Conservation (phyloP, 192 early-diverging fungal genomes). For the Cladochytrium replicatum region DNA sequence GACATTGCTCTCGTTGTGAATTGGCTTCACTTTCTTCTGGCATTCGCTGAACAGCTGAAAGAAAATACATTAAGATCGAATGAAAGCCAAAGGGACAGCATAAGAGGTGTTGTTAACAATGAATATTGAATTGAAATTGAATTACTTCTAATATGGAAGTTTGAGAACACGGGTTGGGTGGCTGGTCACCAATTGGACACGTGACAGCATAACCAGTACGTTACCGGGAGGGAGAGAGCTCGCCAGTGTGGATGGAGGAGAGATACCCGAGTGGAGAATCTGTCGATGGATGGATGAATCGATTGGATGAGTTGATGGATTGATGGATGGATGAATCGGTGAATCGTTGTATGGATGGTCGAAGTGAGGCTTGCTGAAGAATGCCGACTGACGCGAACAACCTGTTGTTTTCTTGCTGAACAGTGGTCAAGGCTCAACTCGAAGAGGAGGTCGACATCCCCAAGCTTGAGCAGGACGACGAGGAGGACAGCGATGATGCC, state of each 20-base stretch:
- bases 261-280: too few relatives aligned
- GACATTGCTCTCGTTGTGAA: conserved; percentile 41
- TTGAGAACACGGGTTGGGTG: too few relatives aligned
- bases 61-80: not conserved
- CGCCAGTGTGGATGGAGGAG: too few relatives aligned
- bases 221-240: too few relatives aligned
- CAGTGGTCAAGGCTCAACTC: too few relatives aligned
- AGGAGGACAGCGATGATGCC: conserved; percentile 5
- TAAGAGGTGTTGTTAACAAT: too few relatives aligned
- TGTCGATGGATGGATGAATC: conserved; percentile 2
- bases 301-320: not conserved
- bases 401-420: too few relatives aligned
- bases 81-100: not conserved
- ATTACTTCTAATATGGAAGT: too few relatives aligned
- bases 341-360: conserved; percentile 11
- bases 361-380: too few relatives aligned
- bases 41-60: conserved; percentile 69
- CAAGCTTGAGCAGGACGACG: conserved; percentile 20
- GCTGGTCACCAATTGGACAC: too few relatives aligned
- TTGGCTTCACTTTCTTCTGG: conserved; percentile 68
- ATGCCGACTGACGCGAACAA: conserved; percentile 12
- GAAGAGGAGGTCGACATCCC: conserved; percentile 17
- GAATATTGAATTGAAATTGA: too few relatives aligned
- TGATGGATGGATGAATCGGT: conserved; percentile 11
- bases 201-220: too few relatives aligned